A percentile compares a stretch with the other conserved stretches of the same genome.
Evolutionary conservation across 2,329 filamentous ascomycete genomes (phyloP).

Genomic region (Ustulina deusta): DNA sequence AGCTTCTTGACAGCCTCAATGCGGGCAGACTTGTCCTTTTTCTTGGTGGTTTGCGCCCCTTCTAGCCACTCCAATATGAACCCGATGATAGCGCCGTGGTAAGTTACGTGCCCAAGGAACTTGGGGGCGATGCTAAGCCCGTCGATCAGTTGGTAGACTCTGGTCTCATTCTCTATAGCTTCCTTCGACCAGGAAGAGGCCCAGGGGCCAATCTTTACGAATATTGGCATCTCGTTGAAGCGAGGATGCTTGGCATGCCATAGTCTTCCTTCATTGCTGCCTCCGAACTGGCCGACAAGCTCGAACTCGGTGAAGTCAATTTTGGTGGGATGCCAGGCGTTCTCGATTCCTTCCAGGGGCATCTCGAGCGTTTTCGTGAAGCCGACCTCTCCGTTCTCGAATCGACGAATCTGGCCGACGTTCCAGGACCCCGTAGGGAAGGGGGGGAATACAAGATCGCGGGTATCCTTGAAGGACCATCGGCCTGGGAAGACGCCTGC

Average conservation of each 20-base stretch:
- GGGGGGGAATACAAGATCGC: constrained; percentile 12
- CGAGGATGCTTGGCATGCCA: constrained; percentile 10
- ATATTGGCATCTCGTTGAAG: background rate
- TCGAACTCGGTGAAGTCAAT: constrained; percentile 21
- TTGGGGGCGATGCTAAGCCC: constrained; percentile 15
- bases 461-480: background rate
- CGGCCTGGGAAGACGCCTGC: constrained; percentile 20
- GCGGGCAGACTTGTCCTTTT: constrained; percentile 7
- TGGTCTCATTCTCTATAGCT: constrained; percentile 10
- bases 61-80: constrained; percentile 11
- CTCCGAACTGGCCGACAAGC: background rate
- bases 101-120: constrained; percentile 32
- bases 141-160: constrained; percentile 3
- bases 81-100: constrained; percentile 14
- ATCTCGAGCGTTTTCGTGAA: background rate
- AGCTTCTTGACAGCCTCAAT: constrained; percentile 21
- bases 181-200: background rate
- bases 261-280: background rate
- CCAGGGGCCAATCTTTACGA: constrained; percentile 8
- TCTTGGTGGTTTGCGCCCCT: background rate
- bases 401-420: constrained; percentile 20
- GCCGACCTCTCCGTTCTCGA: constrained; percentile 6
- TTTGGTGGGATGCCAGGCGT: constrained; percentile 24
- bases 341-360: background rate
- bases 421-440: constrained; percentile 25